Evolutionary conservation across 2,329 filamentous ascomycete species (phyloP).

Genomic region (Colletotrichum karsti): DNA sequence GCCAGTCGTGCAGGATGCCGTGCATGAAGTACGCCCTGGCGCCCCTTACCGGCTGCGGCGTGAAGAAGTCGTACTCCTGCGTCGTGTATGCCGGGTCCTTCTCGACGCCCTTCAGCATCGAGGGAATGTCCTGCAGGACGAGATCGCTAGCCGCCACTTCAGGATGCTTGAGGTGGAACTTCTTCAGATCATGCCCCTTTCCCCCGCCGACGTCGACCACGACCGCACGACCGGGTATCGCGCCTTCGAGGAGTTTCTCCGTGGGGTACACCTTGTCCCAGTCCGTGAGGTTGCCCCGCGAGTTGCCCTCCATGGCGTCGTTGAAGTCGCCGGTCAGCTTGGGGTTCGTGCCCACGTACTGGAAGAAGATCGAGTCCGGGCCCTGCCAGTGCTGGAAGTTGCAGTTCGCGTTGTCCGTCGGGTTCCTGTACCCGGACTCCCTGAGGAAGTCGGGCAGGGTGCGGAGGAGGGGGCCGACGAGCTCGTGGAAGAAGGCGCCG

Average conservation of each 20-base stretch:
- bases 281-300: slow-evolving; percentile 44
- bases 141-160: slow-evolving; percentile 35
- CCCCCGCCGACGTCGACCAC: slow-evolving; percentile 46
- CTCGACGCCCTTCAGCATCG: slow-evolving; percentile 38
- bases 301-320: slow-evolving; percentile 47
- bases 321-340: slow-evolving; percentile 41
- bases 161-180: slow-evolving; percentile 39
- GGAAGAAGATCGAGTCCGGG: slow-evolving; percentile 38
- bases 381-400: slow-evolving; percentile 43
- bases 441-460: slow-evolving; percentile 42
- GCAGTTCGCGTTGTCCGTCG: slow-evolving; percentile 39
- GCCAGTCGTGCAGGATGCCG: slow-evolving; percentile 35
- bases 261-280: slow-evolving; percentile 40
- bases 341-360: slow-evolving; percentile 39
- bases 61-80: slow-evolving; percentile 47
- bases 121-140: slow-evolving; percentile 43
- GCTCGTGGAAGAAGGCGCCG: slow-evolving; percentile 41
- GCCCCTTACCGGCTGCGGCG: slow-evolving; percentile 47
- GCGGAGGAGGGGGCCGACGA: slow-evolving; percentile 40
- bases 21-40: slow-evolving; percentile 41
- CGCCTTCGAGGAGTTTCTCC: slow-evolving; percentile 35
- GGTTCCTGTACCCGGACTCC: slow-evolving; percentile 42
- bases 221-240: slow-evolving; percentile 37
- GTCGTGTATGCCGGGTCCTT: slow-evolving; percentile 35
- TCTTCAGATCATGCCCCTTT: slow-evolving; percentile 45